Percentiles rank a stretch among this genome's conserved stretches.
These are phyloP conservation scores for Theileria orientalis DNA, from an alignment of 169 alveolate genomes.

Conservation along the genomic window DNA sequence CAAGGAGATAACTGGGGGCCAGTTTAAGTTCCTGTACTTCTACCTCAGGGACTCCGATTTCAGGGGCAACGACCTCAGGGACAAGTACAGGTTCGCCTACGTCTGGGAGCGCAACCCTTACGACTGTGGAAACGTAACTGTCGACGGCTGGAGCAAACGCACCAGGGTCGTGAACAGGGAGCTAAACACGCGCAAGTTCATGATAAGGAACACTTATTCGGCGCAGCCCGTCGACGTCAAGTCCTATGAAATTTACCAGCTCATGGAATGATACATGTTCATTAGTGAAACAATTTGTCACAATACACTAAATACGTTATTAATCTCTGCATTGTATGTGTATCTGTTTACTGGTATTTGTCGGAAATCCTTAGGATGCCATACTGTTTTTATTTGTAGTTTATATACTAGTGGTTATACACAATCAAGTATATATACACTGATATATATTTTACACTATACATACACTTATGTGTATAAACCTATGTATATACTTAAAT, in stretches of 20 bases:
- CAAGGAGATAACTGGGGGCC: not conserved
- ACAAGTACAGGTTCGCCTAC: not conserved
- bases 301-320: no score
- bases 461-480: not conserved
- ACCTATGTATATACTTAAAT: no score
- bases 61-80: not conserved
- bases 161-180: not conserved
- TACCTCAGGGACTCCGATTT: not conserved
- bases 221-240: not conserved
- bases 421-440: no score
- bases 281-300: no score
- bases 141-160: not conserved
- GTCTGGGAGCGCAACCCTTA: not conserved
- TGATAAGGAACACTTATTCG: not conserved
- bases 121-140: not conserved
- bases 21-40: not conserved
- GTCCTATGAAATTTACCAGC: not conserved
- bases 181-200: not conserved
- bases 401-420: no score
- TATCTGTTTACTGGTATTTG: no score
- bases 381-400: no score
- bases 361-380: no score
- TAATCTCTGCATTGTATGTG: no score
- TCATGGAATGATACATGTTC: no score
- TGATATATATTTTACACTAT: no score